Conservation (phyloP, 192 early-diverging fungal species). For the Coemansia sp. region DNA sequence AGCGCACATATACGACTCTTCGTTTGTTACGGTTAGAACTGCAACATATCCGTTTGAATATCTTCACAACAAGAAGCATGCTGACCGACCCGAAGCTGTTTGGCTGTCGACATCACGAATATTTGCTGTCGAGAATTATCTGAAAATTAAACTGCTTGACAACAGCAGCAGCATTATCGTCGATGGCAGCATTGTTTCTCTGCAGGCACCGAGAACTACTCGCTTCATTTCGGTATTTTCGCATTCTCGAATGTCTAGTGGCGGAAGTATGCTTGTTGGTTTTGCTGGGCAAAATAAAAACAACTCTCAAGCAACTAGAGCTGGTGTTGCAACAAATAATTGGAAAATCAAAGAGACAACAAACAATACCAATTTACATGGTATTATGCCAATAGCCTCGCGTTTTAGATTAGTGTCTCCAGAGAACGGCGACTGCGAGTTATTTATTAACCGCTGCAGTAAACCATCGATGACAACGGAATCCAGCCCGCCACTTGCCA, state of each 20-base stretch:
- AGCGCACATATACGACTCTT: constrained; percentile 75
- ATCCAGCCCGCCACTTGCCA: background rate
- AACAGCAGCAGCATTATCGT: constrained; percentile 58
- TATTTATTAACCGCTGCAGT: constrained; percentile 4
- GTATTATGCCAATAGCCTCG: constrained; percentile 62
- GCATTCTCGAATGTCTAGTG: background rate
- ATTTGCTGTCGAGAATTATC: constrained; percentile 85
- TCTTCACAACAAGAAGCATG: constrained; percentile 34
- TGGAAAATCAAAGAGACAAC: background rate
- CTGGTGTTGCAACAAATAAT: background rate
- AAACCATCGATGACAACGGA: background rate
- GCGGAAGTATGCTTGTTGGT: background rate
- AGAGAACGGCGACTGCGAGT: constrained; percentile 61
- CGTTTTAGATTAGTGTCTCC: constrained; percentile 72
- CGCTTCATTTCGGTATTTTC: constrained; percentile 62
- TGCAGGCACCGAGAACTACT: constrained; percentile 65
- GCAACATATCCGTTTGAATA: constrained; percentile 81
- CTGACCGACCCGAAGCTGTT: constrained; percentile 9
- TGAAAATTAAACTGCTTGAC: constrained; percentile 55
- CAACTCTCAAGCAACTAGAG: background rate
- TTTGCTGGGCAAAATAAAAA: constrained; percentile 61
- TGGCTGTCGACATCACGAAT: constrained; percentile 74
- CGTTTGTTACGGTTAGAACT: constrained; percentile 79
- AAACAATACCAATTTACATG: background rate
- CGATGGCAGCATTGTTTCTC: constrained; percentile 70